Evolutionary conservation across 331 rosid genomes (phyloP).

Genomic region (Malus hybrid): DNA sequence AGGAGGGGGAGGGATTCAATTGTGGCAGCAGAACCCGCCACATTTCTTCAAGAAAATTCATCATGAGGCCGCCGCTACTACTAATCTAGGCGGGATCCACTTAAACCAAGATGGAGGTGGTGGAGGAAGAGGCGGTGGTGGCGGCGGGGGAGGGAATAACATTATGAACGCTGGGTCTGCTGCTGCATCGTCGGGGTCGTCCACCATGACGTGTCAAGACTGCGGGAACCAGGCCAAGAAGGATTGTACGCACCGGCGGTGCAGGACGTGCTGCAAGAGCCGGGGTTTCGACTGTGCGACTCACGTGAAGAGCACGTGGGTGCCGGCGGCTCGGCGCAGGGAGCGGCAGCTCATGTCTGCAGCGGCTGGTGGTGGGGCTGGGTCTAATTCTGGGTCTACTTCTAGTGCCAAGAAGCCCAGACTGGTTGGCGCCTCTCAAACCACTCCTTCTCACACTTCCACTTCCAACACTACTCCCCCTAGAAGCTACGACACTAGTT

Average conservation of each 20-base stretch:
- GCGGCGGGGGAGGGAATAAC: slow-evolving; percentile 1
- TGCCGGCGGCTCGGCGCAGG: slow-evolving; percentile 77
- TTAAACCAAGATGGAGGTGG: slow-evolving; percentile 17
- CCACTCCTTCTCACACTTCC: slow-evolving; percentile 75
- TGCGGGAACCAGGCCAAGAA: slow-evolving; percentile 97
- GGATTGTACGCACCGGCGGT: slow-evolving; percentile 70
- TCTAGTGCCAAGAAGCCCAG: slow-evolving; percentile 69
- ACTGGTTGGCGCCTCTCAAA: slow-evolving; percentile 53
- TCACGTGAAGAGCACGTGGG: slow-evolving; percentile 98
- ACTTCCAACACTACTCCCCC: slow-evolving; percentile 95
- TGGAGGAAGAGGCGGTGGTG: slow-evolving; percentile 1
- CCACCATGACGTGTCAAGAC: slow-evolving; percentile 70
- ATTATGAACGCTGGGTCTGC: neutral
- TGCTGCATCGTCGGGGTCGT: slow-evolving; percentile 21
- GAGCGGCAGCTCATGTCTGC: slow-evolving; percentile 62
- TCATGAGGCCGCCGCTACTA: neutral
- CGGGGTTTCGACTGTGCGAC: slow-evolving; percentile 88
- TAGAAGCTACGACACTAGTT: slow-evolving; percentile 84
- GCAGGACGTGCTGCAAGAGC: slow-evolving; percentile 91
- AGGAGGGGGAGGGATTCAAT: slow-evolving; percentile 50
- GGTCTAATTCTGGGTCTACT: slow-evolving; percentile 46
- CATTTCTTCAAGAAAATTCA: slow-evolving; percentile 45
- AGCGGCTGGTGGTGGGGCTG: slow-evolving; percentile 11
- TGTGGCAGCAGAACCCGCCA: slow-evolving; percentile 51
- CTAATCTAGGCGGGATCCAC: slow-evolving; percentile 15